phyloP scores from a whole-genome alignment of 352 stramenopile species.

The Pythium phragmiticola region DNA sequence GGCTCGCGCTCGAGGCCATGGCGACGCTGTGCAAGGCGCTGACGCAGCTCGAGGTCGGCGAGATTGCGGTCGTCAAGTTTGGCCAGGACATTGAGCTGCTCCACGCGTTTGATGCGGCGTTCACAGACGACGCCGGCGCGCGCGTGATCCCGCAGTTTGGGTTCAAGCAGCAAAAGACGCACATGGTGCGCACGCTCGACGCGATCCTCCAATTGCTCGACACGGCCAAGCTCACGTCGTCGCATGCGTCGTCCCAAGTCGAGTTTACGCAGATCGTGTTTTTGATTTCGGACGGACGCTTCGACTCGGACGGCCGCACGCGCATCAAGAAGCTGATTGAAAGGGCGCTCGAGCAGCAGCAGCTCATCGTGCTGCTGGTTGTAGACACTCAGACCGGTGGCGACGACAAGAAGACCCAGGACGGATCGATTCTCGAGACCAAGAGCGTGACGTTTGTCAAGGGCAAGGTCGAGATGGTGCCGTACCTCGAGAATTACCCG shows the following conservation, averaged over 20 bases:
- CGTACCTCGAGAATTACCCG: conserved; percentile 99
- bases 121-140: conserved; percentile 95
- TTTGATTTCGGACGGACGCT: conserved; percentile 98
- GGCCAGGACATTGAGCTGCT: conserved; percentile 96
- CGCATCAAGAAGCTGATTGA: conserved; percentile 95
- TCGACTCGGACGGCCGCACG: conserved; percentile 95
- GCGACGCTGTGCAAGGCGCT: conserved; percentile 97
- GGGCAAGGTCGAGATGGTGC: conserved; percentile 94
- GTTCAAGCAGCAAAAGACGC: conserved; percentile 97
- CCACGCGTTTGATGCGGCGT: conserved; percentile 96
- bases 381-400: conserved; percentile 80
- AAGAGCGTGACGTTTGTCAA: conserved; percentile 97
- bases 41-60: conserved; percentile 96
- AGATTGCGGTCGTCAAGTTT: conserved; percentile 94
- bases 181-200: conserved; percentile 81
- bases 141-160: conserved; percentile 94
- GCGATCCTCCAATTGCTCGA: conserved; percentile 91
- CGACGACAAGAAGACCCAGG: conserved; percentile 28
- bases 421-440: conserved; percentile 97
- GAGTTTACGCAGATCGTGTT: conserved; percentile 98
- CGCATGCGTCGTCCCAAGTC: conserved; percentile 68
- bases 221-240: conserved; percentile 47
- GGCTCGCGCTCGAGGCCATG: conserved; percentile 95
- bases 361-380: conserved; percentile 98
- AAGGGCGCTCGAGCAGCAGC: conserved; percentile 96